These are phyloP conservation scores for Pichia sp. DNA, from an alignment of 1,139 yeast species.

Conservation along the genomic window DNA sequence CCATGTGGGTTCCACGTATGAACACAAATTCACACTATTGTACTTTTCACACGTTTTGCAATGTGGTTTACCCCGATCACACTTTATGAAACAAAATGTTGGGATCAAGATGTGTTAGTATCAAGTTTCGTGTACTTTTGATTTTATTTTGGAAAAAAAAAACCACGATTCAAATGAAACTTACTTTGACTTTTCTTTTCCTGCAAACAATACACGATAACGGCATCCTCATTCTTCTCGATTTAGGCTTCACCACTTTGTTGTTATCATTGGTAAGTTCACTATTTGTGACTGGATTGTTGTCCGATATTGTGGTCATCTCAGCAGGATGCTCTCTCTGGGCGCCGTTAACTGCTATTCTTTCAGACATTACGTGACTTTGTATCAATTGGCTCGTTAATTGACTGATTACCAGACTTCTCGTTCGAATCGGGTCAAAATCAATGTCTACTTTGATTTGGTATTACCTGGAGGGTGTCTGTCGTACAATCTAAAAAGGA, in stretches of 20 bases:
- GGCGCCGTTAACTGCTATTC: neutral
- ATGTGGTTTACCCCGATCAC: constrained; percentile 62
- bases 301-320: neutral
- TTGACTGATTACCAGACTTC: too few relatives aligned
- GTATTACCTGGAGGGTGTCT: neutral
- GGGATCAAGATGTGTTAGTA: neutral
- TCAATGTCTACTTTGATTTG: neutral
- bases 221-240: constrained; percentile 40
- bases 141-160: too few relatives aligned
- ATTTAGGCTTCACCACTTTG: constrained; percentile 7
- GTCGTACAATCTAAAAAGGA: neutral
- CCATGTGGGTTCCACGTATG: constrained; percentile 54
- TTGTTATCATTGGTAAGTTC: neutral
- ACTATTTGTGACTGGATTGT: neutral
- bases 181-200: constrained; percentile 40
- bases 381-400: too few relatives aligned
- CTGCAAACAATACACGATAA: constrained; percentile 45
- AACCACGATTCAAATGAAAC: neutral
- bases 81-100: constrained; percentile 25
- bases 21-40: constrained; percentile 64
- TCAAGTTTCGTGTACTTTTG: too few relatives aligned
- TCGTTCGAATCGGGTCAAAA: too few relatives aligned
- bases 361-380: neutral
- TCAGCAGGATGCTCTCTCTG: neutral
- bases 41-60: constrained; percentile 67